Evolutionary conservation across 2,329 filamentous ascomycete species (phyloP), one percentile per base, ranked within the genome.

Genomic region (Botrytis pseudocinerea): DNA sequence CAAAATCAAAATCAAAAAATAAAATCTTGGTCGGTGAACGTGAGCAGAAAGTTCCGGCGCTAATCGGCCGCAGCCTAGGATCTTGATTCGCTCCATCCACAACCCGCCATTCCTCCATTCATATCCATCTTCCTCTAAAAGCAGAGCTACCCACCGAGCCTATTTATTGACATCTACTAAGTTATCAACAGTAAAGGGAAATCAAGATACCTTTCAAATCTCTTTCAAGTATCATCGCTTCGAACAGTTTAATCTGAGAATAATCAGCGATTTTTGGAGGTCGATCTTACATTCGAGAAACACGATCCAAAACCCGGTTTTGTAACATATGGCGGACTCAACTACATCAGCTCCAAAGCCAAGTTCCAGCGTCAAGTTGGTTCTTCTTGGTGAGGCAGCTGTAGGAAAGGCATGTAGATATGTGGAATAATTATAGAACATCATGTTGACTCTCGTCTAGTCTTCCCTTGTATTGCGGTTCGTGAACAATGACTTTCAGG

Each of bases 401-500:
- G 96, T 99, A 73, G 96, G 96, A 89, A 99, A 99, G 92, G 96
- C 97, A 86, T 59, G 51, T n/a, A 22, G 44, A 57, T 28, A 70
- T 73, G 20, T 59, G 20, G 16, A 4, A 25, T 40, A 20, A 42
- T 60, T 10, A 25, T 44, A 22, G 51, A 35, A 8, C 35, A 64
- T 46, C n/a, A 48, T 71, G 59, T 75, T 80, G 68, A 79, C 46
- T 9, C 54, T 46, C 20, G 2, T 25, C 40, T 66, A 97, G 96
- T 98, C 96, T 68, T 99, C 96, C 63, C 91, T 99, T 74, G 96
- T 99, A 76, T 89, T 99, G 82, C 94, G 96, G 81, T 99, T 99
- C 84, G 96, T 99, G 82, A 98, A 98, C 88, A 96, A 99, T 85
- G 95, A 98, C 84, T 99, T 99, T 81, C 96, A 99, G 86, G 96